These are phyloP conservation scores for Apiospora marii DNA, from an alignment of 2,329 filamentous ascomycete species.

Conservation along the genomic window DNA sequence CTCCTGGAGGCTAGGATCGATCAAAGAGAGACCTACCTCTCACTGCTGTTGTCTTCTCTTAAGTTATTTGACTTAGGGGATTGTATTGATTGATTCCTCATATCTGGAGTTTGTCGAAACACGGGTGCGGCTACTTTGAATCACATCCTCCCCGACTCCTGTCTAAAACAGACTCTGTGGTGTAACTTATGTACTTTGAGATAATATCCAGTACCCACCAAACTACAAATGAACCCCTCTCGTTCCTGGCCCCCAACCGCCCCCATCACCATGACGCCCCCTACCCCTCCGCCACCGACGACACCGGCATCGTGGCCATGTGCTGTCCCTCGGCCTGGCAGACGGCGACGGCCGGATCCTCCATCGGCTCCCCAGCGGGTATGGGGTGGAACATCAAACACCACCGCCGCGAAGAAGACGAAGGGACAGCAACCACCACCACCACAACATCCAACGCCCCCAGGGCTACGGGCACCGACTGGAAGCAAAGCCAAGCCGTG, in stretches of 20 bases:
- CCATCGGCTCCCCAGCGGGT: constrained; percentile 30
- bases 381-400: constrained; percentile 32
- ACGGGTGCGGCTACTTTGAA: no score
- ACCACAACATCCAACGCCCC: neutral
- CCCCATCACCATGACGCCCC: constrained; percentile 14
- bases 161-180: neutral
- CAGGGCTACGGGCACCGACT: neutral
- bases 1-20: no score
- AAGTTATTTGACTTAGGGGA: neutral
- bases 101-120: neutral
- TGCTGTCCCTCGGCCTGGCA: constrained; percentile 31
- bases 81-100: no score
- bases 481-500: neutral
- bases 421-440: no score
- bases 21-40: neutral
- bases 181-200: neutral
- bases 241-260: neutral
- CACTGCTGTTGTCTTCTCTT: neutral
- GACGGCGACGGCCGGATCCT: constrained; percentile 29
- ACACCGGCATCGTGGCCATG: constrained; percentile 28
- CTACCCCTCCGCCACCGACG: constrained; percentile 26
- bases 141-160: neutral
- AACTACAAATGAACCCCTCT: no score
- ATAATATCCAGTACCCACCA: no score
- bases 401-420: neutral